Base-by-base conservation (phyloP, 73 alveolate species). In the Blepharisma japonicum region DNA sequence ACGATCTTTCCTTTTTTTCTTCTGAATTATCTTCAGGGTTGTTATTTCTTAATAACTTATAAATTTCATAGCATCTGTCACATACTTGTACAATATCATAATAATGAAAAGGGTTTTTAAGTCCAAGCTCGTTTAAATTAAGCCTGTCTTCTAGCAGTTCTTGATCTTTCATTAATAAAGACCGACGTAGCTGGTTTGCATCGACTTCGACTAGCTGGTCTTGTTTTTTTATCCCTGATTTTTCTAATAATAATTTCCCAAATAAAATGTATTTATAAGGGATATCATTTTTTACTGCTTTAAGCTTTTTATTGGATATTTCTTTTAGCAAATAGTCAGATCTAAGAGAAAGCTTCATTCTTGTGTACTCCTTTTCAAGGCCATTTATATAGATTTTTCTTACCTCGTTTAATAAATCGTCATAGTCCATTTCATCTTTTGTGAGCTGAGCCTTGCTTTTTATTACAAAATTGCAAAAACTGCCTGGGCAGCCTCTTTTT, bases 391-490 rank as follows among this genome's bases (percentile, higher is more conserved):
- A 18, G 14, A 39, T 25, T 39, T 20, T 25, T n/a, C 38, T 61
- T 0, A 61, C 74, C 47, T 61, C 18, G 2, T 61, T 61, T 61
- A 61, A n/a, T 8, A 61, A 5, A 18, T 61, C 47, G 11, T 61
- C 74, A 25, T 61, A 61, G 38, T 61, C 49, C 49, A 18, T 25
- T 61, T 61, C 74, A 18, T n/a, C 11, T 18, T 53, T 61, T 61
- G 14, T 14, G 47, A 14, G 14, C 14, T 14, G 74, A 14, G 14
- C 46, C 14, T 9, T 61, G 3, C 42, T 32, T 32, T 32, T 32
- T 32, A 32, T 32, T 1, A 61, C 74, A 25, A 61, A 61, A 18
- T 61, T 61, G 47, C 74, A 61, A 61, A 61, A 61, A 61, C 47
- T 39, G 47, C 74, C 74, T 20, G 74, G 47, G 47, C 74, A 61